These are phyloP conservation scores for Alternaria conjuncta DNA, from an alignment of 2,329 filamentous ascomycete species.

Conservation along the genomic window DNA sequence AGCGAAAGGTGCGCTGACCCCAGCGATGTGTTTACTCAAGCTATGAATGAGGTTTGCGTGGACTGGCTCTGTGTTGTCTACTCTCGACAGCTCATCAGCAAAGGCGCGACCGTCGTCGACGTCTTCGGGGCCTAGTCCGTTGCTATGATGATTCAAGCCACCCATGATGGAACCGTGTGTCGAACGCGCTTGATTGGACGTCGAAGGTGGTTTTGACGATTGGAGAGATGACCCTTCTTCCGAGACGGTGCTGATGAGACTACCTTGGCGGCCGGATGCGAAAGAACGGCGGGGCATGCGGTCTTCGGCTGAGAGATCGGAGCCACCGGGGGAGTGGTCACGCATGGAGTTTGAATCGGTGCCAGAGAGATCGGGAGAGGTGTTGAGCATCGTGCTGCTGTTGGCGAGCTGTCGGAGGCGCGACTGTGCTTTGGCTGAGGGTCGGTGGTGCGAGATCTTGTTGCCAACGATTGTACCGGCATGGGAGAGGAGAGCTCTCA, in stretches of 20 bases:
- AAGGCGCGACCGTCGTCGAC: constrained; percentile 43
- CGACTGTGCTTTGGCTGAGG: constrained; percentile 77
- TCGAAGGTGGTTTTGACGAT: constrained; percentile 17
- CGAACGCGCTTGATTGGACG: constrained; percentile 23
- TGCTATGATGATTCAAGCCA: constrained; percentile 16
- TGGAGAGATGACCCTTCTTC: constrained; percentile 35
- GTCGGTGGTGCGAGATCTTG: constrained; percentile 90
- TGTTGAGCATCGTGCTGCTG: constrained; percentile 68
- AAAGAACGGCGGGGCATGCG: constrained; percentile 35
- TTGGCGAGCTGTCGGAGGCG: constrained; percentile 85
- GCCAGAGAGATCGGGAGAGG: constrained; percentile 41
- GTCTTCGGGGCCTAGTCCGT: constrained; percentile 23
- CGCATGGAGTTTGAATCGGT: constrained; percentile 39
- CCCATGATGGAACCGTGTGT: constrained; percentile 36
- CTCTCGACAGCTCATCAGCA: constrained; percentile 44
- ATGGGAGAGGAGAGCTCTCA: constrained; percentile 91
- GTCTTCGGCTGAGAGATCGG: constrained; percentile 33
- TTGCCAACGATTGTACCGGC: constrained; percentile 96
- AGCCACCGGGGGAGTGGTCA: constrained; percentile 42
- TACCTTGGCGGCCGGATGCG: constrained; percentile 39
- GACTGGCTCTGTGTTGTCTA: constrained; percentile 46
- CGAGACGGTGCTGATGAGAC: constrained; percentile 36
- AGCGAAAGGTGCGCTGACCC: constrained; percentile 34
- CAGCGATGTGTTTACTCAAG: constrained; percentile 42
- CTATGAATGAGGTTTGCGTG: constrained; percentile 44